These are phyloP conservation scores for Sclerotinia nivalis DNA, from an alignment of 2,329 filamentous ascomycete species.

Conservation along the genomic window DNA sequence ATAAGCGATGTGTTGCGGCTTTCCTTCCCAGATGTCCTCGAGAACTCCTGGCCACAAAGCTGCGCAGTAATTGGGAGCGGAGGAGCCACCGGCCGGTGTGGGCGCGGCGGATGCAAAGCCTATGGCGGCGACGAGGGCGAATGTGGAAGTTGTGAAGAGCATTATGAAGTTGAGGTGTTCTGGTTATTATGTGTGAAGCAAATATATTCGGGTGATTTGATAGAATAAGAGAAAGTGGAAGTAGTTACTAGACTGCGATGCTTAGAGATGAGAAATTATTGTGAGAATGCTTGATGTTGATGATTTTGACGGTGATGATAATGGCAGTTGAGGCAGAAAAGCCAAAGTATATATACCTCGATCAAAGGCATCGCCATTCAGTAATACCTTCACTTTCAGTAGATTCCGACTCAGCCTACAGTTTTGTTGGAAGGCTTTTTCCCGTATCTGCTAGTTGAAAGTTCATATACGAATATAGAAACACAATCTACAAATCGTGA, in stretches of 20 bases:
- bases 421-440: background rate
- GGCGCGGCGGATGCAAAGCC: slow-evolving; percentile 1
- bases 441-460: background rate
- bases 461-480: background rate
- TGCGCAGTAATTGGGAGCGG: background rate
- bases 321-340: background rate
- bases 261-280: background rate
- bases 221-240: background rate
- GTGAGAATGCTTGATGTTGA: background rate
- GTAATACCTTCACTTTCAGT: background rate
- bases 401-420: background rate
- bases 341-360: slow-evolving; percentile 10
- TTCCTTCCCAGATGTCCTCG: background rate
- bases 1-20: background rate
- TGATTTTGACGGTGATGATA: slow-evolving; percentile 1
- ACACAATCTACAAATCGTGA: background rate
- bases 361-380: background rate
- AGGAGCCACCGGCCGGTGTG: background rate
- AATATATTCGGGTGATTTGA: background rate
- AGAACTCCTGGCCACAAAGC: slow-evolving; percentile 1
- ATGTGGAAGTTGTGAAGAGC: background rate
- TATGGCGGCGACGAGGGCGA: background rate
- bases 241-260: background rate
- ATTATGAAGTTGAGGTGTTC: background rate
- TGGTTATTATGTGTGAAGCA: background rate